These are phyloP conservation scores for Colletotrichum somersetense DNA, from an alignment of 2,329 filamentous ascomycete genomes.

Conservation along the genomic window DNA sequence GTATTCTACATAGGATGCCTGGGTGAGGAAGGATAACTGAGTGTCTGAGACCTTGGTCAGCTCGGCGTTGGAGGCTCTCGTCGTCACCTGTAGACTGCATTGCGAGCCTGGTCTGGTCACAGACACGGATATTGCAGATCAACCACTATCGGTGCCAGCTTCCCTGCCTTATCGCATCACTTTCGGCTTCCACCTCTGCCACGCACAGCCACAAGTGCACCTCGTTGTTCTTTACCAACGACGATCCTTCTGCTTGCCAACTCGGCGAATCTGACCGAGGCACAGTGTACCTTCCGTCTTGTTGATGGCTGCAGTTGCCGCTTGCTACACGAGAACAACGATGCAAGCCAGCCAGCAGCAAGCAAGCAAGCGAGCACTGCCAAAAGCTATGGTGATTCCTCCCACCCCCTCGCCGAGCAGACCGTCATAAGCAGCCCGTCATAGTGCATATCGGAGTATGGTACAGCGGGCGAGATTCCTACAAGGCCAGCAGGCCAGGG, in stretches of 20 bases:
- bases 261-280: slow-evolving; percentile 8
- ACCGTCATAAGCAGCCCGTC: slow-evolving; percentile 27
- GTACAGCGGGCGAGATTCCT: slow-evolving; percentile 32
- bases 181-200: slow-evolving; percentile 5
- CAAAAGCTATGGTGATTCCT: not conserved
- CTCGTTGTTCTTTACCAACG: not conserved
- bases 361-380: slow-evolving; percentile 1
- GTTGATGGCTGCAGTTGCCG: not conserved
- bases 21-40: slow-evolving; percentile 1
- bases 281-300: not conserved
- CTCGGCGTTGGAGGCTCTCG: slow-evolving; percentile 32
- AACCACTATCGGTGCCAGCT: slow-evolving; percentile 5
- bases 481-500: slow-evolving; percentile 35
- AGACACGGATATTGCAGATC: slow-evolving; percentile 23
- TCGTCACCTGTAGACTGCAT: slow-evolving; percentile 9
- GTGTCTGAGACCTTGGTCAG: slow-evolving; percentile 21
- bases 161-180: slow-evolving; percentile 24
- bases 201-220: not conserved
- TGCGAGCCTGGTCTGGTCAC: not conserved
- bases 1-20: not conserved
- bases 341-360: not conserved
- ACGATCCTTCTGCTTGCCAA: slow-evolving; percentile 5
- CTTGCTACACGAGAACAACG: not conserved
- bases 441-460: slow-evolving; percentile 31
- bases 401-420: not conserved